Evolutionary conservation across 371 early-diverging fungal species (phyloP).

Genomic region (Haplosporangium sp.): DNA sequence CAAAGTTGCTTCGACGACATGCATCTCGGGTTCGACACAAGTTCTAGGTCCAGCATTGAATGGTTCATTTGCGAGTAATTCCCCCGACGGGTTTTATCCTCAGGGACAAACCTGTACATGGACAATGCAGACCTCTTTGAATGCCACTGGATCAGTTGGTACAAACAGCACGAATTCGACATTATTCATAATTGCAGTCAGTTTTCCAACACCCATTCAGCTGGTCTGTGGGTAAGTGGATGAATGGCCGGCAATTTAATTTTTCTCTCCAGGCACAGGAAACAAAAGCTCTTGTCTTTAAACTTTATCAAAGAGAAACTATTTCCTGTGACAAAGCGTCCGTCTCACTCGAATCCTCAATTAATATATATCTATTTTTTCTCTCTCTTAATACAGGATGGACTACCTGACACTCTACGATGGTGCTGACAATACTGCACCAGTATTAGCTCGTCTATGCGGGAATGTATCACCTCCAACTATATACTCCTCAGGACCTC

Average conservation of each 20-base stretch:
- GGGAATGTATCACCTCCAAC: slow-evolving; percentile 31
- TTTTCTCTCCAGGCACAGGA: background rate
- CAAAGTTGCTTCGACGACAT: slow-evolving; percentile 20
- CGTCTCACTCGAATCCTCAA: background rate
- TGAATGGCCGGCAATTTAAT: background rate
- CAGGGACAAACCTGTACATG: slow-evolving; percentile 29
- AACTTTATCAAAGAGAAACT: background rate
- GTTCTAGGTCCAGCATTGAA: slow-evolving; percentile 35
- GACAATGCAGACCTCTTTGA: slow-evolving; percentile 27
- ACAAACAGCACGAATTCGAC: background rate
- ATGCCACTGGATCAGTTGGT: background rate
- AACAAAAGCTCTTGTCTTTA: background rate
- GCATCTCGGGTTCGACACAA: slow-evolving; percentile 24
- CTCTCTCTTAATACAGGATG: slow-evolving; percentile 14
- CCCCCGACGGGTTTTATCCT: slow-evolving; percentile 39
- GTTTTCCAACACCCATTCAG: slow-evolving; percentile 36
- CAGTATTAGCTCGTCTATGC: slow-evolving; percentile 38
- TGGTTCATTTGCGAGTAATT: slow-evolving; percentile 47
- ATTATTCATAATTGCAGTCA: slow-evolving; percentile 40
- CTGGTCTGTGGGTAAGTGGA: slow-evolving; percentile 52
- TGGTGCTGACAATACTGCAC: slow-evolving; percentile 32
- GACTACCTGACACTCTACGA: slow-evolving; percentile 55
- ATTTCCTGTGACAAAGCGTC: background rate
- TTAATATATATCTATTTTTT: no score
- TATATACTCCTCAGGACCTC: slow-evolving; percentile 45